Percentiles rank a stretch among this genome's conserved stretches.
Conservation (phyloP, 2,329 filamentous ascomycete species). For the Fusarium buxicola region DNA sequence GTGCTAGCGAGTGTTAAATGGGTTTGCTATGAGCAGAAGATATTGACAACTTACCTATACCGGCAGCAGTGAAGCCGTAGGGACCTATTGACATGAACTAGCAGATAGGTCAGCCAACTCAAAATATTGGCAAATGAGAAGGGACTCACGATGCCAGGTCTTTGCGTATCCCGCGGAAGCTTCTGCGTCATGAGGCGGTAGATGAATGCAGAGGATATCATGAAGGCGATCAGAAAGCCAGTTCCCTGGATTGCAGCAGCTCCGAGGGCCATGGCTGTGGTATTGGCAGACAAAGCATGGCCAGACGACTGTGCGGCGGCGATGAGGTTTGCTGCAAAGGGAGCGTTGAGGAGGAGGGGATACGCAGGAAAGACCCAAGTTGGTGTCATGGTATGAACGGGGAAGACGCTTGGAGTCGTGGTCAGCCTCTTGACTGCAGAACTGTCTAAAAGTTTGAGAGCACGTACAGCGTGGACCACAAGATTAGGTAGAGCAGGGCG, state of each 20-base stretch:
- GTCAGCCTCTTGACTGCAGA: not conserved
- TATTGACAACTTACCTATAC: constrained; percentile 48
- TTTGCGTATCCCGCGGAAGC: constrained; percentile 77
- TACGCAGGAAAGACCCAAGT: constrained; percentile 92
- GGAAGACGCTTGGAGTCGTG: constrained; percentile 55
- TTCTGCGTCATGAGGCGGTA: constrained; percentile 92
- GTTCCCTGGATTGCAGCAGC: constrained; percentile 65
- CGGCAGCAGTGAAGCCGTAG: constrained; percentile 67
- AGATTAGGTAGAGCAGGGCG: constrained; percentile 77
- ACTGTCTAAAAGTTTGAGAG: not conserved
- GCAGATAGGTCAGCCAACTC: not conserved
- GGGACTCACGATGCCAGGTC: constrained; percentile 74
- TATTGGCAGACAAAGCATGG: constrained; percentile 49
- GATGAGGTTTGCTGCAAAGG: constrained; percentile 73
- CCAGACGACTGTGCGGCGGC: constrained; percentile 50
- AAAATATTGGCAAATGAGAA: too few relatives aligned
- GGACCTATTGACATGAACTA: constrained; percentile 85
- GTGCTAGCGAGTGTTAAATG: constrained; percentile 47
- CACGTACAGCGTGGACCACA: constrained; percentile 71
- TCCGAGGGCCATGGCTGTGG: constrained; percentile 60
- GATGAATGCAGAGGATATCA: constrained; percentile 87
- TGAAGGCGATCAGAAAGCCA: constrained; percentile 71
- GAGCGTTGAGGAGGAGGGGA: constrained; percentile 80
- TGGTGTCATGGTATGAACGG: constrained; percentile 87
- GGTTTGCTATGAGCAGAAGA: not conserved